Base-by-base conservation (phyloP, 345 rosid species). In the Carallia pectinifolia region DNA sequence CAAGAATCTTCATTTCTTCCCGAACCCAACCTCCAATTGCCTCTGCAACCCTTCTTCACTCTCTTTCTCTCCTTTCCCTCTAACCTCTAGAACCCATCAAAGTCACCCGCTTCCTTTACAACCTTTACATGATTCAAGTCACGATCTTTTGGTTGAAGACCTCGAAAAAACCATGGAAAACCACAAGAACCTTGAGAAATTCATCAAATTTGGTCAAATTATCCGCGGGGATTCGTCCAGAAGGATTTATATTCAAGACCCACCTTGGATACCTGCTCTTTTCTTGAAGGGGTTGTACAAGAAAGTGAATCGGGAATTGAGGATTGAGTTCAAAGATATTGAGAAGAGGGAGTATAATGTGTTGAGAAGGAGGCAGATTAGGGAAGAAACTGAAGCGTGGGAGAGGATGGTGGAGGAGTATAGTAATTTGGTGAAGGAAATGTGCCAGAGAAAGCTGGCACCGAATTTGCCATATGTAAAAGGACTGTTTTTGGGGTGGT, bases 311-410 rank as follows among this genome's bases (percentile, higher is more conserved):
- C 78, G 75, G 73, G 81, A 79, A 48, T 50, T 86, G 64, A 88
- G 77, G 79, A 27, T 86, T 62, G 86, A 88, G 82, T 69, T 66
- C 5, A 76, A 78, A 19, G 86, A 93, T 58, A 86, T 88, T 37
- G 88, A 87, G 53, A 83, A 73, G 71, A 77, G 85, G 79, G 86
- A 83, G 78, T 87, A 86, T 59, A 86, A 89, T 80, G 23, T 80
- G 58, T 61, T 94, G 44, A 75, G 96, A 82, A 82, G 97, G 79
- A 71, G 96, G 67, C 97, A 94, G 76, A 78, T 94, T 59, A 86
- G 79, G 80, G 89, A 88, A 72, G 97, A 94, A 88, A 91, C 98
- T 9, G 95, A 89, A 77, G 97, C 93, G 15, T 94, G 96, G 96
- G 90, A 91, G 89, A 86, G 61, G 67, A 87, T 77, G 89, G 89